Evolutionary conservation across 768 basidiomycete genomes (phyloP).

Genomic region (Psilocybe tampanensis): DNA sequence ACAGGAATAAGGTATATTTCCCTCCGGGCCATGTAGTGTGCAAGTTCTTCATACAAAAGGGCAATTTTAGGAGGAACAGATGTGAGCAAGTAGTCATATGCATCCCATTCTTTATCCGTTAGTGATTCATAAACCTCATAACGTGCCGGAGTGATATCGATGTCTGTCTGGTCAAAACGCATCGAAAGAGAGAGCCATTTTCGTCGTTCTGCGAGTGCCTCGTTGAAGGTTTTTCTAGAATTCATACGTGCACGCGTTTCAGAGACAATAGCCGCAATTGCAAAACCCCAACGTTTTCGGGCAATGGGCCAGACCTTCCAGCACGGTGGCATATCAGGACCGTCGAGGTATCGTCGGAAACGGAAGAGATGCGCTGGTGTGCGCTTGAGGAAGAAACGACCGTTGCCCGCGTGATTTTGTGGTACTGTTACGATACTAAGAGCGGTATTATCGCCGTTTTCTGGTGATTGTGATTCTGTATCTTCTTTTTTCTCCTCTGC

Average conservation of each 20-base stretch:
- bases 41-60: conserved; percentile 2
- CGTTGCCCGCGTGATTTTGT: neutral
- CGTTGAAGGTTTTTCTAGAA: neutral
- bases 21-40: conserved; percentile 5
- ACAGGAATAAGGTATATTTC: neutral
- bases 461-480: neutral
- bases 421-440: too few species aligned
- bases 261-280: conserved; percentile 8
- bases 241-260: conserved; percentile 2
- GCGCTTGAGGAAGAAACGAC: conserved; percentile 11
- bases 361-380: conserved; percentile 11
- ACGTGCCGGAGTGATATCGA: neutral
- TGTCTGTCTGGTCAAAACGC: conserved; percentile 2
- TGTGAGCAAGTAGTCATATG: neutral
- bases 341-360: conserved; percentile 11
- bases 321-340: neutral
- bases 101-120: conserved; percentile 9
- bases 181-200: conserved; percentile 8
- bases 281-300: conserved; percentile 16
- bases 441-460: neutral
- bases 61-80: conserved; percentile 3
- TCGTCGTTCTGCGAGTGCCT: conserved; percentile 6
- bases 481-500: neutral
- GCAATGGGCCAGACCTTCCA: conserved; percentile 1
- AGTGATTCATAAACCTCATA: conserved; percentile 1